phyloP scores from a whole-genome alignment of 2,329 filamentous ascomycete genomes.

The Xylaria sp. region DNA sequence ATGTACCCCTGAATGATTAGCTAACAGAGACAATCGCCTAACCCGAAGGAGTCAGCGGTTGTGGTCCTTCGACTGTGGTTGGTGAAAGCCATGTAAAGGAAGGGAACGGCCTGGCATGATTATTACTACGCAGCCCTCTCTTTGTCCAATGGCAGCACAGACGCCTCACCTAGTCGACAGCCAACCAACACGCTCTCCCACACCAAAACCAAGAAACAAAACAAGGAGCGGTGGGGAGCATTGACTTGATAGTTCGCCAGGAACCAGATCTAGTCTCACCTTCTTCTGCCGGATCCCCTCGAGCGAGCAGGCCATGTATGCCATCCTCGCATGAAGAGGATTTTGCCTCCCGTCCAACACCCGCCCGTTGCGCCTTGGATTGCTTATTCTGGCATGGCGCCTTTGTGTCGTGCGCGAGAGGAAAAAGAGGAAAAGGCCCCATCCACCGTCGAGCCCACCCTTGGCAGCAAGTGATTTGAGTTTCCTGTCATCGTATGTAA shows the following conservation, averaged over 20 bases:
- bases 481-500: constrained; percentile 32
- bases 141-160: constrained; percentile 18
- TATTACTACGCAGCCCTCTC: constrained; percentile 29
- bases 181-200: constrained; percentile 11
- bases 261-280: constrained; percentile 15
- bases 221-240: background rate
- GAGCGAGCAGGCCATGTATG: constrained; percentile 22
- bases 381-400: constrained; percentile 24
- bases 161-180: constrained; percentile 19
- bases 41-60: constrained; percentile 28
- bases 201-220: constrained; percentile 11
- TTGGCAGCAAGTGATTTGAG: constrained; percentile 31
- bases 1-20: constrained; percentile 14
- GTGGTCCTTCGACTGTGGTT: constrained; percentile 18
- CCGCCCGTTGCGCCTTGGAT: constrained; percentile 18
- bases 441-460: constrained; percentile 19
- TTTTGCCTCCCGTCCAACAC: constrained; percentile 6
- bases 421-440: constrained; percentile 10
- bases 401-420: constrained; percentile 10
- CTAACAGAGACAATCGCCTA: constrained; percentile 12
- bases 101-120: constrained; percentile 14
- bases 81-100: constrained; percentile 2
- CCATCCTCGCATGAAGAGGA: constrained; percentile 26
- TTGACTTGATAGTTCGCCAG: constrained; percentile 9
- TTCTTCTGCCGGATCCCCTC: background rate